A percentile compares a stretch with the other conserved stretches of the same genome.
Conservation (phyloP, 306 rosid species). For the Acmispon strigosus region DNA sequence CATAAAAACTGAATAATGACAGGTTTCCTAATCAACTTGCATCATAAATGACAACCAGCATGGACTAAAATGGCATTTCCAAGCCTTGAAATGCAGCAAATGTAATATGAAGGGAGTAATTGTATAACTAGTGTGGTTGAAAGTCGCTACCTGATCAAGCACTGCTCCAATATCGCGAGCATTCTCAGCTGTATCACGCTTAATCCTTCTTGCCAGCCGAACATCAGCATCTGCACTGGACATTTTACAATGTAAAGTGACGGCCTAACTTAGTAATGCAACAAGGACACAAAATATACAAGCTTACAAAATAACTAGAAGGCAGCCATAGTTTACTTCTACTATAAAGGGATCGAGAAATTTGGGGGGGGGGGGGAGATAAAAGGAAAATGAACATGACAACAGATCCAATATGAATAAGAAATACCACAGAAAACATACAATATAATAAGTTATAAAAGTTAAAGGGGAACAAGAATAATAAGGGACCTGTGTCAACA, state of each 20-base stretch:
- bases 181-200: conserved; percentile 85
- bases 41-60: not conserved
- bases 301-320: conserved; percentile 10
- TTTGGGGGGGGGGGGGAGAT: not conserved
- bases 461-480: conserved; percentile 15
- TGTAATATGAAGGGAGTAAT: not conserved
- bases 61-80: conserved; percentile 10
- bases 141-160: conserved; percentile 80
- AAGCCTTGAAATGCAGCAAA: not conserved
- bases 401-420: not conserved
- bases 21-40: conserved; percentile 12
- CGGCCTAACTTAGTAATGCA: conserved; percentile 39
- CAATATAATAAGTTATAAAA: not conserved
- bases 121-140: conserved; percentile 13
- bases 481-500: conserved; percentile 97
- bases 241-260: conserved; percentile 65
- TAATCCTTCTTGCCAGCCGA: conserved; percentile 96
- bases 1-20: not conserved
- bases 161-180: conserved; percentile 81
- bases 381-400: conserved; percentile 12
- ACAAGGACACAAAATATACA: not conserved
- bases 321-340: not conserved
- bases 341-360: conserved; percentile 3
- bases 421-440: not conserved
- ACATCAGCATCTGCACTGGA: conserved; percentile 99